Evolutionary conservation across 352 stramenopile species (phyloP).

Genomic region (Peronosclerospora sorghi): DNA sequence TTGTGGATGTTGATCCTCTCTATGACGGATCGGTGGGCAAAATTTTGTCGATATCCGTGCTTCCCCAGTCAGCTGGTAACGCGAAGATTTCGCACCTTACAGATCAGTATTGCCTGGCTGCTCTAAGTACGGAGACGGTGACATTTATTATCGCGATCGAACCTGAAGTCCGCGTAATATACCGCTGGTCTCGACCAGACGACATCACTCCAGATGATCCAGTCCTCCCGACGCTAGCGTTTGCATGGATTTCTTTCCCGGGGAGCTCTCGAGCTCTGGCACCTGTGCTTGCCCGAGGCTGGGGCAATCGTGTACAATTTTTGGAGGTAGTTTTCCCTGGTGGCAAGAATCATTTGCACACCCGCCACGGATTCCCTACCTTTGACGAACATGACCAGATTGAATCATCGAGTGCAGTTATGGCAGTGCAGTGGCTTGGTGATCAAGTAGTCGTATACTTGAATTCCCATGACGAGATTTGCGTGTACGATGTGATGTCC

Average conservation of each 20-base stretch:
- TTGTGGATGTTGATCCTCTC: constrained; percentile 89
- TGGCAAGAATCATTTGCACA: constrained; percentile 58
- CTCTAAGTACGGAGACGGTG: constrained; percentile 83
- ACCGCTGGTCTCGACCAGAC: constrained; percentile 86
- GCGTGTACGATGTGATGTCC: constrained; percentile 93
- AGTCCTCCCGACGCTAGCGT: constrained; percentile 89
- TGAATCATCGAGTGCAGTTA: constrained; percentile 76
- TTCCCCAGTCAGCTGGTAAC: constrained; percentile 69
- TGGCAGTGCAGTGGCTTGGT: constrained; percentile 93
- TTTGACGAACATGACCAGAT: constrained; percentile 93
- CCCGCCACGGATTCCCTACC: constrained; percentile 86
- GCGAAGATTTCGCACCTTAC: constrained; percentile 79
- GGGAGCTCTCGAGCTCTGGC: constrained; percentile 74
- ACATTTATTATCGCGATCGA: constrained; percentile 95
- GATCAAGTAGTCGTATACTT: constrained; percentile 92
- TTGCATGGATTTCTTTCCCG: constrained; percentile 87
- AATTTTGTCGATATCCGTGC: constrained; percentile 70
- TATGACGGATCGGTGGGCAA: constrained; percentile 90
- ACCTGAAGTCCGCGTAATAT: constrained; percentile 89
- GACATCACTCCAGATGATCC: constrained; percentile 60
- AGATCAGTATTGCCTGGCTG: constrained; percentile 76
- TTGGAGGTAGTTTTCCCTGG: constrained; percentile 80
- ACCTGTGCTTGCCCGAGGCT: constrained; percentile 87
- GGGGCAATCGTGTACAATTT: constrained; percentile 91
- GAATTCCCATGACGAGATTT: constrained; percentile 92